These are phyloP conservation scores for Pulveroboletus sp. DNA, from an alignment of 768 basidiomycete genomes.

Conservation along the genomic window DNA sequence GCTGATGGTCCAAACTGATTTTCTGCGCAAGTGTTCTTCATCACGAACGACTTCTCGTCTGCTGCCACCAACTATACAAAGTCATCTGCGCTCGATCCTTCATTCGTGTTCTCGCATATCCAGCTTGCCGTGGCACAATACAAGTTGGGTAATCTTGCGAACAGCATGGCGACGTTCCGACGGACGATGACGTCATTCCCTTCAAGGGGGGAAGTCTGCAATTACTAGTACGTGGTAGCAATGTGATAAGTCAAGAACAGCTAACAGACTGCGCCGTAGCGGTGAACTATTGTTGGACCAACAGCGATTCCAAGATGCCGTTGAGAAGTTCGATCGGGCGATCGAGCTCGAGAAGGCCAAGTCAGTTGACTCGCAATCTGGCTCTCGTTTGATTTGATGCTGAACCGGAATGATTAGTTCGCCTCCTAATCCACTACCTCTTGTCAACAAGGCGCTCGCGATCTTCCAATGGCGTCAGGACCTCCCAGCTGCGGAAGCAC, in stretches of 20 bases:
- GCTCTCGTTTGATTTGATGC: not conserved
- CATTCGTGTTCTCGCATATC: slow-evolving; percentile 95
- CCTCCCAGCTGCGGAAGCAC: slow-evolving; percentile 70
- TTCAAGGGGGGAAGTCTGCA: slow-evolving; percentile 80
- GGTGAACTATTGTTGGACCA: slow-evolving; percentile 95
- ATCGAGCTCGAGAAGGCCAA: slow-evolving; percentile 81
- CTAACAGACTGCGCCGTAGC: slow-evolving; percentile 36
- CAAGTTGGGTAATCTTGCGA: slow-evolving; percentile 73
- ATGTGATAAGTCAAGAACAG: not conserved
- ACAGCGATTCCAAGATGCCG: slow-evolving; percentile 77
- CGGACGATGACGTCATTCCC: slow-evolving; percentile 83
- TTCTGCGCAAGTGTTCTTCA: slow-evolving; percentile 70
- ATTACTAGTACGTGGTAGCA: slow-evolving; percentile 74
- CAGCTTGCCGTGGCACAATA: slow-evolving; percentile 97
- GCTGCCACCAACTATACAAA: slow-evolving; percentile 90
- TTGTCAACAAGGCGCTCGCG: slow-evolving; percentile 97
- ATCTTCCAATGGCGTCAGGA: slow-evolving; percentile 96
- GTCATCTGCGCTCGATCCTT: slow-evolving; percentile 79
- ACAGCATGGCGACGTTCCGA: slow-evolving; percentile 89
- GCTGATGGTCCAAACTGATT: not conserved
- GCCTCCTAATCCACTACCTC: slow-evolving; percentile 79
- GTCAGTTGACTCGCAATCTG: slow-evolving; percentile 34
- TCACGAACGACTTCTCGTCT: slow-evolving; percentile 81
- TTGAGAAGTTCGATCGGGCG: slow-evolving; percentile 90
- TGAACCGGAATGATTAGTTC: slow-evolving; percentile 27